Conservation (phyloP, 2,329 filamentous ascomycete species). For the Beauveria brongniartii region DNA sequence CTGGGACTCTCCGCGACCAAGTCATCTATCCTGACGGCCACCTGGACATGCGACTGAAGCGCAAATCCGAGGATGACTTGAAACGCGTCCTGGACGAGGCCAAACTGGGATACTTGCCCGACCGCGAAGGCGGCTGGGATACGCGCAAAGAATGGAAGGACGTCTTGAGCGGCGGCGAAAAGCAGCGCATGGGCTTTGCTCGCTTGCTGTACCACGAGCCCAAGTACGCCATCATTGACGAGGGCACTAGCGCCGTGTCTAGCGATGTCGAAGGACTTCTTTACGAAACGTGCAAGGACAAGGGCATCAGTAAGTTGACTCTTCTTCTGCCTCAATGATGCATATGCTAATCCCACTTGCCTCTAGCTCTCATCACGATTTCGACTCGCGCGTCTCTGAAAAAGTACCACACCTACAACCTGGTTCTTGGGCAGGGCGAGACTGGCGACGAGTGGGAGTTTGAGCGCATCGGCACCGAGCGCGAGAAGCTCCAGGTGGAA, state of each 20-base stretch:
- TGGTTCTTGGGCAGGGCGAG: constrained; percentile 74
- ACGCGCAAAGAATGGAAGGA: constrained; percentile 98
- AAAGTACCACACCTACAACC: constrained; percentile 89
- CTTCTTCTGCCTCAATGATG: background rate
- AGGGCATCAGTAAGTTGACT: constrained; percentile 69
- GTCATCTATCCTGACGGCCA: constrained; percentile 97
- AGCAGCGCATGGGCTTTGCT: constrained; percentile 90
- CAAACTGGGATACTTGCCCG: constrained; percentile 77
- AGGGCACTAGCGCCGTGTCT: constrained; percentile 89
- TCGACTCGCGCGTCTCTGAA: constrained; percentile 91
- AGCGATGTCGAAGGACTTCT: constrained; percentile 89
- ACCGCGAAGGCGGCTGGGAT: constrained; percentile 93
- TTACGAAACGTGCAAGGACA: constrained; percentile 88
- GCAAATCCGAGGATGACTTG: constrained; percentile 70
- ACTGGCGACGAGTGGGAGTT: constrained; percentile 85
- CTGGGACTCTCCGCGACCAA: constrained; percentile 89
- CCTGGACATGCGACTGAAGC: constrained; percentile 80
- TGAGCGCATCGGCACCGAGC: constrained; percentile 85
- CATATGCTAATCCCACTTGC: constrained; percentile 13
- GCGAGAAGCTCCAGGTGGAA: constrained; percentile 89
- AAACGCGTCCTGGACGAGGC: constrained; percentile 73
- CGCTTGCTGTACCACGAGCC: constrained; percentile 91
- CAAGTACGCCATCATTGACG: constrained; percentile 87
- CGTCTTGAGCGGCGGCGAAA: constrained; percentile 92
- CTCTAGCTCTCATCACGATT: constrained; percentile 80